Percentiles rank a stretch among this genome's conserved stretches.
These are phyloP conservation scores for Trametes cinnabarina DNA, from an alignment of 768 basidiomycete species.

Conservation along the genomic window DNA sequence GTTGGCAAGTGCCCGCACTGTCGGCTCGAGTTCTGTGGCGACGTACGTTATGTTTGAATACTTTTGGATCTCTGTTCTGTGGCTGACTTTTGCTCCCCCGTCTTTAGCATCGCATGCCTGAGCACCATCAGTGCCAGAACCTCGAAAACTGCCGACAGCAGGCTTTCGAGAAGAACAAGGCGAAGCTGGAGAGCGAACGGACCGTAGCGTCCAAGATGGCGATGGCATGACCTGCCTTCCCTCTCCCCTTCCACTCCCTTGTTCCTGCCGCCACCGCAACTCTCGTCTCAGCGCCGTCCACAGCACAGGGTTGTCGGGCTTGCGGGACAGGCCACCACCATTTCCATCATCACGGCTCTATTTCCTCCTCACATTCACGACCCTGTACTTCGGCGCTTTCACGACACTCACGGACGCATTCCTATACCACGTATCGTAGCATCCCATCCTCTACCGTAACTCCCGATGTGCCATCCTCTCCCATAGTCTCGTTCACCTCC, in stretches of 20 bases:
- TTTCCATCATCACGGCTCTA: slow-evolving; percentile 6
- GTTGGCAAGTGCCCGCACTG: slow-evolving; percentile 86
- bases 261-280: neutral
- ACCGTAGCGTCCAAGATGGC: slow-evolving; percentile 87
- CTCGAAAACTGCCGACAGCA: slow-evolving; percentile 83
- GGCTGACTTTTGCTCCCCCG: slow-evolving; percentile 20
- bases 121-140: slow-evolving; percentile 82
- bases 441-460: slow-evolving; percentile 12
- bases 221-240: slow-evolving; percentile 49
- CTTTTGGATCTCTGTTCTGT: neutral
- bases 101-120: slow-evolving; percentile 79
- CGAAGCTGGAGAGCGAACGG: slow-evolving; percentile 82
- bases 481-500: neutral
- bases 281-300: slow-evolving; percentile 10
- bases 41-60: slow-evolving; percentile 45
- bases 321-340: slow-evolving; percentile 21
- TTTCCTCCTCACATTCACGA: slow-evolving; percentile 13
- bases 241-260: slow-evolving; percentile 11
- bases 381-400: slow-evolving; percentile 20
- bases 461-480: slow-evolving; percentile 16
- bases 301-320: slow-evolving; percentile 8
- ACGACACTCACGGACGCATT: slow-evolving; percentile 30
- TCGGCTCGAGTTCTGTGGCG: slow-evolving; percentile 70
- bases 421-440: slow-evolving; percentile 22
- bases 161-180: slow-evolving; percentile 87